Evolutionary conservation across 805 yeast genomes (phyloP), one percentile per base, ranked within the genome.

Genomic region (Saccharomyces eubayanus): DNA sequence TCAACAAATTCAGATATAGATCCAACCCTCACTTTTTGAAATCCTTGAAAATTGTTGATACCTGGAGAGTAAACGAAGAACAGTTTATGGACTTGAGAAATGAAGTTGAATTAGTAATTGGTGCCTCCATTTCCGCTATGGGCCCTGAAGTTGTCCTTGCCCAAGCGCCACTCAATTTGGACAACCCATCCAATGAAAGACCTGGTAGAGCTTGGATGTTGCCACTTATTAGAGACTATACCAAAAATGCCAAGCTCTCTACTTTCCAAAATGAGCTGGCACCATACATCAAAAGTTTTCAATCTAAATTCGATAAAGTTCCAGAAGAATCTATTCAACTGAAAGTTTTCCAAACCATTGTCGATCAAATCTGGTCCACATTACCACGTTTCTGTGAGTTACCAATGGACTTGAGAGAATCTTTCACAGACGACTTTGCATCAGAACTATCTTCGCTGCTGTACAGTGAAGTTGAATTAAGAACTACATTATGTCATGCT

Each of bases 161-260:
- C 48, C 74, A 79, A 4, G 75, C 94, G 31, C 98, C 99, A 6
- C 75, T 94, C 64, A 89, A 92, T 65, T 76, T 94, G 62, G 75
- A 77, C 30, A 77, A 78, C 48, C 81, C 85, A 5, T 68, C 73
- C 24, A 61, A 74, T 28, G 70, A 73, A 31, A 76, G 77, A 46
- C 78, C 84, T n/a, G 97, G 97, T 48, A 81, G 98, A 67, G 97
- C 97, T 48, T 94, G 98, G 97, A 66, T 94, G 62, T 77, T 94
- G 59, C 99, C 99, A 10, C 68, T 94, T 31, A 77, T 94, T 57
- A 85, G 97, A 72, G 97, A 91, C 63, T 83, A 88, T 63, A 86
- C 89, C 28, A 79, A 84, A 62, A 79, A 82, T 62, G 85, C 97
- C 1, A 76, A 78, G 48, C 74, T 94, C 53, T 73, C 78, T 0